Conservation (phyloP, 768 basidiomycete species). For the Albatrellus ellisii region DNA sequence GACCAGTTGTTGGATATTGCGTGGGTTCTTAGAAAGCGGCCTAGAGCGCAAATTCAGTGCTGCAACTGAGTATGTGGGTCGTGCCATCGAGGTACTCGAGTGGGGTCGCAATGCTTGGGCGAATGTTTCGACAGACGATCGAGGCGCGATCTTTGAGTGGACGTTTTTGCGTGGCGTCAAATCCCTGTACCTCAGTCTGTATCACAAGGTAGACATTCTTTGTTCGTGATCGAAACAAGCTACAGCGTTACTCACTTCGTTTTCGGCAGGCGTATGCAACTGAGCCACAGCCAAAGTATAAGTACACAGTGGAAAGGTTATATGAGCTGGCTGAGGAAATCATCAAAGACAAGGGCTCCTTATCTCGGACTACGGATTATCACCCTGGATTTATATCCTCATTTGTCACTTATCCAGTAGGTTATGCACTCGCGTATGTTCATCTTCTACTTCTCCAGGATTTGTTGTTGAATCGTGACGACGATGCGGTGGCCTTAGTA, state of each 20-base stretch:
- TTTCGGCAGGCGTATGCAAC: background rate
- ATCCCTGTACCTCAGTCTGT: background rate
- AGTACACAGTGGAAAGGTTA: background rate
- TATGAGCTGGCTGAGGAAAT: background rate
- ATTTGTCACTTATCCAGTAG: background rate
- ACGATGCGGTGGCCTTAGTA: background rate
- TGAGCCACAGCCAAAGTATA: background rate
- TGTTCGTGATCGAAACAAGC: background rate
- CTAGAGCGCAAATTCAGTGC: background rate
- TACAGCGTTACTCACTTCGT: background rate
- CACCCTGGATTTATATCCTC: background rate
- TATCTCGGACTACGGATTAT: background rate
- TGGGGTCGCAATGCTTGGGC: background rate
- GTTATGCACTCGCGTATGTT: background rate
- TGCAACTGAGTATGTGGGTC: background rate
- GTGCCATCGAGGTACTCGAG: background rate
- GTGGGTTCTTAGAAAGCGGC: background rate
- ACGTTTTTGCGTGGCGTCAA: constrained; percentile 1
- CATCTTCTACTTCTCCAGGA: background rate
- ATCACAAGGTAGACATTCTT: background rate
- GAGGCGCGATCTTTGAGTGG: background rate
- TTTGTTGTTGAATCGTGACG: background rate
- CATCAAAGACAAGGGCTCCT: background rate
- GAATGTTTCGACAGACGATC: background rate
- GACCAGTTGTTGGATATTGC: background rate